These are phyloP conservation scores for Miscanthus lutarioriparius DNA, from an alignment of 176 grass and related monocot genomes.

Conservation along the genomic window DNA sequence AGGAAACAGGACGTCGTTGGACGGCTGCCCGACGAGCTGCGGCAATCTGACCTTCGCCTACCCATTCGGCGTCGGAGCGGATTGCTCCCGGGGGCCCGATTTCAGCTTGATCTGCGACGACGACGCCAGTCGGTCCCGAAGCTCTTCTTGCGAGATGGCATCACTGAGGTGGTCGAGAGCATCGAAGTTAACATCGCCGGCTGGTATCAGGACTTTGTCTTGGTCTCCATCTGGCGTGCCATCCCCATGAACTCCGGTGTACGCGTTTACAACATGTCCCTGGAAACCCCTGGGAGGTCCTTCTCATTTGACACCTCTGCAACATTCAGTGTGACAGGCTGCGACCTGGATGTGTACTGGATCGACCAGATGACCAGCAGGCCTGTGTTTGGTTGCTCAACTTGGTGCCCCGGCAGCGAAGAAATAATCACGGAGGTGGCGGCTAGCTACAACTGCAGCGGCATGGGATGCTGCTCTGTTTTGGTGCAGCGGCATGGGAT, in stretches of 20 bases:
- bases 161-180: not conserved
- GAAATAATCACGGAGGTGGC: not conserved
- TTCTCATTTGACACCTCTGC: not conserved
- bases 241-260: not conserved
- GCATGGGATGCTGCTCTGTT: not conserved
- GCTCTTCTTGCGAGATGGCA: not conserved
- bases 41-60: not conserved
- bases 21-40: not conserved
- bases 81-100: not conserved
- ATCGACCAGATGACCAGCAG: not conserved
- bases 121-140: not conserved
- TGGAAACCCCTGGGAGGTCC: not conserved
- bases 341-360: not conserved
- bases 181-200: not conserved
- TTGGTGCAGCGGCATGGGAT: too few relatives aligned
- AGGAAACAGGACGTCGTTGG: too few relatives aligned
- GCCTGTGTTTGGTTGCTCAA: not conserved
- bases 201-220: rapidly evolving
- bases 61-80: not conserved
- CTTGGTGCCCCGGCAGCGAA: not conserved
- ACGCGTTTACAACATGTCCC: not conserved
- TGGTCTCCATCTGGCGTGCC: not conserved
- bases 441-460: not conserved
- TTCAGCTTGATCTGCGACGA: not conserved
- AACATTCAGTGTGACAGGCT: not conserved